A percentile compares a stretch with the other conserved stretches of the same genome.
Evolutionary conservation across 192 early-diverging fungal genomes (phyloP).

Genomic region (Spinellus fusiger): DNA sequence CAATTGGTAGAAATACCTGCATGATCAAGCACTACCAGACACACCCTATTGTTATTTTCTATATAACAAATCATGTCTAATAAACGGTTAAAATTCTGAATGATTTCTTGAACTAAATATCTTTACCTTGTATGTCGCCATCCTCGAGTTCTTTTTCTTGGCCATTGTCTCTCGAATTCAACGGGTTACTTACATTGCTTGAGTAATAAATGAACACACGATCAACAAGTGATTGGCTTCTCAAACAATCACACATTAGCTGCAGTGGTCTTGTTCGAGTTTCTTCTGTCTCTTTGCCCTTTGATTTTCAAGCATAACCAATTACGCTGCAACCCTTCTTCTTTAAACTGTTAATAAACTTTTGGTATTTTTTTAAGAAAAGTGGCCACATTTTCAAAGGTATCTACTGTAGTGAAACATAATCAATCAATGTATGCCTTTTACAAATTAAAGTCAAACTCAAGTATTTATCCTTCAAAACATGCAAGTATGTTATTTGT

Average conservation of each 20-base stretch:
- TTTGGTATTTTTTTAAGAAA: slow-evolving; percentile 15
- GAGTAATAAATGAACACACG: slow-evolving; percentile 10
- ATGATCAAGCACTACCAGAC: slow-evolving; percentile 8
- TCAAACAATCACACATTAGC: slow-evolving; percentile 12
- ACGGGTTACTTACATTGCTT: slow-evolving; percentile 4
- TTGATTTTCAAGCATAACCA: slow-evolving; percentile 12
- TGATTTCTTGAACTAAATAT: neutral
- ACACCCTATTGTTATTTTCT: neutral
- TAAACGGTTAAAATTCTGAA: neutral
- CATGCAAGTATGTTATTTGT: neutral
- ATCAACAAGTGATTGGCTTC: slow-evolving; percentile 7
- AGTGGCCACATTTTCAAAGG: slow-evolving; percentile 5
- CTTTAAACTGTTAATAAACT: slow-evolving; percentile 5
- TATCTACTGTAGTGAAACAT: slow-evolving; percentile 10
- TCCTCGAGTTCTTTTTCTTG: slow-evolving; percentile 9
- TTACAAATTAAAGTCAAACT: slow-evolving; percentile 15
- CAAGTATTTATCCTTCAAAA: slow-evolving; percentile 5
- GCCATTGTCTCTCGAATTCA: slow-evolving; percentile 1
- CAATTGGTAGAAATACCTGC: slow-evolving; percentile 18
- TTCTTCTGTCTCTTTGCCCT: slow-evolving; percentile 6
- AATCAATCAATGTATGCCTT: slow-evolving; percentile 9
- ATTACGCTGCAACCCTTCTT: slow-evolving; percentile 11
- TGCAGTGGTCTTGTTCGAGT: slow-evolving; percentile 5
- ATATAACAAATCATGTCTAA: slow-evolving; percentile 8
- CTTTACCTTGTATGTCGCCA: slow-evolving; percentile 15